Evolutionary conservation across 2,329 filamentous ascomycete species (phyloP).

Genomic region (Xylariaceae sp.): DNA sequence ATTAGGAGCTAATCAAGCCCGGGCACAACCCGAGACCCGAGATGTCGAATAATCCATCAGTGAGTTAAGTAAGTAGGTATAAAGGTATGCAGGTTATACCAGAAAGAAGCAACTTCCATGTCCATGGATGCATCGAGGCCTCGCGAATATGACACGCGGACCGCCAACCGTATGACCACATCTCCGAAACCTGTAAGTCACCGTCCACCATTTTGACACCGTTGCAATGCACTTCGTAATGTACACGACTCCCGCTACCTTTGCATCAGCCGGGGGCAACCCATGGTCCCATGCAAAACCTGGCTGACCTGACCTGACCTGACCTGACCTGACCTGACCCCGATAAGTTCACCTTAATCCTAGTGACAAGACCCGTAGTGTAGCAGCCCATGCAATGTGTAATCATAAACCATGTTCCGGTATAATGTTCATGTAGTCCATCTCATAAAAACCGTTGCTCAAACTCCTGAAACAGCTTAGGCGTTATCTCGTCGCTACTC

Average conservation of each 20-base stretch:
- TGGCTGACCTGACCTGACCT: too few relatives aligned
- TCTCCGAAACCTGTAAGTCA: neutral
- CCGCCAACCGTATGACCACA: neutral
- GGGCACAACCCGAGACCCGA: too few relatives aligned
- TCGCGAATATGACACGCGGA: neutral
- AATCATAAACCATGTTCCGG: neutral
- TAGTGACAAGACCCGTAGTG: neutral
- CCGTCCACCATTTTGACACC: neutral
- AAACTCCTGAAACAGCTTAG: slow-evolving; percentile 80
- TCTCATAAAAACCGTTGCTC: slow-evolving; percentile 59
- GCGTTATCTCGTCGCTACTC: slow-evolving; percentile 91
- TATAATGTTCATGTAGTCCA: neutral
- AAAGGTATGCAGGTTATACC: too few relatives aligned
- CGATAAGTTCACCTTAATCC: neutral
- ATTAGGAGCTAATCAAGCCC: too few relatives aligned
- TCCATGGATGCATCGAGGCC: too few relatives aligned
- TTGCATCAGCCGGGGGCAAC: neutral
- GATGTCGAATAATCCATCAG: too few relatives aligned
- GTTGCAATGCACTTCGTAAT: neutral
- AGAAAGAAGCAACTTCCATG: too few relatives aligned
- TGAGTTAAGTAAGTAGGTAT: too few relatives aligned
- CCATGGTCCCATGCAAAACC: neutral
- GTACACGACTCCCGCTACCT: slow-evolving; percentile 1
- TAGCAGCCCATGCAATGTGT: neutral
- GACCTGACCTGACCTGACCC: too few relatives aligned